phyloP scores from a whole-genome alignment of 345 rosid genomes.

The Syzygium jambos region DNA sequence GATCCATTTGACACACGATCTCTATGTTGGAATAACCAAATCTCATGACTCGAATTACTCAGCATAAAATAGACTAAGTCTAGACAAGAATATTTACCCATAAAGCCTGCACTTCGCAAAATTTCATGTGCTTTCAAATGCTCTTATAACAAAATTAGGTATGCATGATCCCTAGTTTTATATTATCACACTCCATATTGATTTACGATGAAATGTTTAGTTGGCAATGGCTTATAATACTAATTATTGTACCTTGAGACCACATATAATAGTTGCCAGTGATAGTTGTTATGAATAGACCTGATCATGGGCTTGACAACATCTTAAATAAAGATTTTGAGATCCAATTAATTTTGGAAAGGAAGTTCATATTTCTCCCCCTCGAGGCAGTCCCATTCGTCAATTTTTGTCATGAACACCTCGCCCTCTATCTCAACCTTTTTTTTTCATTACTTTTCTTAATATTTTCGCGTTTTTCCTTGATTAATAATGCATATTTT shows the following conservation, averaged over 20 bases:
- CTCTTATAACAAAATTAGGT: not conserved
- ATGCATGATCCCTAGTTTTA: not conserved
- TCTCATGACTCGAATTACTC: not conserved
- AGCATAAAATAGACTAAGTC: not conserved
- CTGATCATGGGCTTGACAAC: accelerated
- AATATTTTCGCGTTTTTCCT: not conserved
- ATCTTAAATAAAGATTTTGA: not conserved
- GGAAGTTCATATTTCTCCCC: not conserved
- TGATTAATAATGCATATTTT: not conserved
- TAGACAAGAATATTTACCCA: not conserved
- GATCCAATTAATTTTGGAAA: not conserved
- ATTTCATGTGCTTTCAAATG: not conserved
- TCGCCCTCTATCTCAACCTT: not conserved
- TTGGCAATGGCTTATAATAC: not conserved
- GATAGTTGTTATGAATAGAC: not conserved
- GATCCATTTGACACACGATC: not conserved
- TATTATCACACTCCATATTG: not conserved
- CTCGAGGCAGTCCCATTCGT: not conserved
- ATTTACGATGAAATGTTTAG: not conserved
- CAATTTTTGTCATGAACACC: not conserved
- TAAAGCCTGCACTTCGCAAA: not conserved
- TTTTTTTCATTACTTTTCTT: not conserved
- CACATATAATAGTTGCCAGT: not conserved
- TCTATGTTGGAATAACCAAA: not conserved
- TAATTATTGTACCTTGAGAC: not conserved